Evolutionary conservation across 257 asterid species (phyloP).

Genomic region (Primulina tabacum): DNA sequence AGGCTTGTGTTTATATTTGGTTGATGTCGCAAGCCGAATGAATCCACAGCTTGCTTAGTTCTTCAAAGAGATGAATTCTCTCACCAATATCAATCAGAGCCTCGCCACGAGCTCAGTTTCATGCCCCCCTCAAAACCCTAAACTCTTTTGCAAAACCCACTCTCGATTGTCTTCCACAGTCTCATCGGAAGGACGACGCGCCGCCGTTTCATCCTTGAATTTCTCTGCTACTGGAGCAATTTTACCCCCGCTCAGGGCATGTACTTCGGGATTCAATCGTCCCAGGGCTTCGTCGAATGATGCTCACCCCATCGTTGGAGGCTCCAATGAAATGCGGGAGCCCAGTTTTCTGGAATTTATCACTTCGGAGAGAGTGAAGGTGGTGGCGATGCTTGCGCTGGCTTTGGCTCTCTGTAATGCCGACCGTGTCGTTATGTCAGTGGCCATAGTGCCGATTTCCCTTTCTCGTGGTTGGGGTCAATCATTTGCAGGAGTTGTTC

Average conservation of each 20-base stretch:
- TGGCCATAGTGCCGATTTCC: conserved; percentile 90
- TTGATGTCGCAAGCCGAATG: too few species aligned
- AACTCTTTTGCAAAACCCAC: conserved; percentile 17
- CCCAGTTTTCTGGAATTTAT: conserved; percentile 69
- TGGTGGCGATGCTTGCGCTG: conserved; percentile 89
- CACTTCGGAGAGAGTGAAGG: conserved; percentile 97
- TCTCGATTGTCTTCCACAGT: conserved; percentile 19
- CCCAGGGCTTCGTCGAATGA: conserved; percentile 36
- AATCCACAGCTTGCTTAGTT: too few species aligned
- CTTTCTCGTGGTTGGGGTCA: conserved; percentile 80
- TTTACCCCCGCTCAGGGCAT: conserved; percentile 11
- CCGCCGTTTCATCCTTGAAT: conserved; percentile 19
- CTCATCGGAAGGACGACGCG: conserved; percentile 21
- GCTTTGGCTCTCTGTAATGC: conserved; percentile 94
- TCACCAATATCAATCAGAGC: conserved; percentile 29
- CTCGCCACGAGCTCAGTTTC: conserved; percentile 34
- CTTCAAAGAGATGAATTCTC: conserved; percentile 13
- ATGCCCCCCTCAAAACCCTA: conserved; percentile 25
- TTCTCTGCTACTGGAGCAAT: conserved; percentile 22
- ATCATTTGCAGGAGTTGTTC: conserved; percentile 89
- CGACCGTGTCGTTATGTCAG: conserved; percentile 97
- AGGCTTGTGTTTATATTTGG: too few species aligned
- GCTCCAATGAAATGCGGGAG: conserved; percentile 33
- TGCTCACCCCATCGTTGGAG: conserved; percentile 31
- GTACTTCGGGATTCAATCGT: conserved; percentile 22